Conservation (phyloP, 257 asterid species). For the Solanum lycopersicoides region DNA sequence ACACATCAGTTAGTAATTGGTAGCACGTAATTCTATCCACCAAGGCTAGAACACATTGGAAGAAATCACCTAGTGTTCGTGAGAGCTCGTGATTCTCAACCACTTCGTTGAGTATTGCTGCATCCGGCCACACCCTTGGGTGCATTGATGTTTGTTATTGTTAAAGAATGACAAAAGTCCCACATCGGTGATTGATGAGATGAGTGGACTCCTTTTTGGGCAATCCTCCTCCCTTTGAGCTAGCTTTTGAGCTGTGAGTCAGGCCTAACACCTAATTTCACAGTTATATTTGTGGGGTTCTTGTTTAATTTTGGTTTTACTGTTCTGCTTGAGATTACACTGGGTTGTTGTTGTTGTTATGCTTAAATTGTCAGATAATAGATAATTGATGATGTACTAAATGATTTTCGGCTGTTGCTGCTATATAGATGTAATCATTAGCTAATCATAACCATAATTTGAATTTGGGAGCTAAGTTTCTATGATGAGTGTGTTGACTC, state of each 20-base stretch:
- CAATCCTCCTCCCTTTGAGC: too few relatives aligned
- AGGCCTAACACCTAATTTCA: too few relatives aligned
- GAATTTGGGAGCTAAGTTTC: background rate
- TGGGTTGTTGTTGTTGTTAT: background rate
- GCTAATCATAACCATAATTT: background rate
- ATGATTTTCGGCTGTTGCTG: background rate
- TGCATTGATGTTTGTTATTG: background rate
- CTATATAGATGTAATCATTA: background rate
- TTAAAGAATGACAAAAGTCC: too few relatives aligned
- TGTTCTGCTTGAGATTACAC: background rate
- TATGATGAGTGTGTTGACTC: background rate
- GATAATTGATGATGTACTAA: background rate
- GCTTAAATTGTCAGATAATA: background rate
- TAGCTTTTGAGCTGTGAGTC: too few relatives aligned
- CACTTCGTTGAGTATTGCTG: background rate
- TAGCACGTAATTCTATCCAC: background rate
- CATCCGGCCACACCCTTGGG: background rate
- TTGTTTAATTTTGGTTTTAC: background rate
- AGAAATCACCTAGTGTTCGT: background rate
- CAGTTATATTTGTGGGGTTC: background rate
- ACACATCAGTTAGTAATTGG: background rate
- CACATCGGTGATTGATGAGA: too few relatives aligned
- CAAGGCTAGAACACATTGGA: background rate
- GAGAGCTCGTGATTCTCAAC: background rate
- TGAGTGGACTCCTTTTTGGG: too few relatives aligned